Percentiles rank a stretch among this genome's conserved stretches.
Conservation (phyloP, 192 early-diverging fungal genomes). For the Geranomyces variabilis region DNA sequence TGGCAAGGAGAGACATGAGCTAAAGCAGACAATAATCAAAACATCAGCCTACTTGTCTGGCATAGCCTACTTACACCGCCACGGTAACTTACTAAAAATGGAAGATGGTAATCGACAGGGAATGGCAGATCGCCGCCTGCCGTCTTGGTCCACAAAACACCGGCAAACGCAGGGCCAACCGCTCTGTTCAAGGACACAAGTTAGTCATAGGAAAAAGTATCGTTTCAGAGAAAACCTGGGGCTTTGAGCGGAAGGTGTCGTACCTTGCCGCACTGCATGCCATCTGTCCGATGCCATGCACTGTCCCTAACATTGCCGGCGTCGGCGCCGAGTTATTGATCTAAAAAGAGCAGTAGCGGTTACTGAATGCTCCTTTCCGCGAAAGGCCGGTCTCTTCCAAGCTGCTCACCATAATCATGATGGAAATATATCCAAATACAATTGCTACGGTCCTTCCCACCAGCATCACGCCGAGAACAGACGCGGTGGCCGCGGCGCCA, state of each 20-base stretch:
- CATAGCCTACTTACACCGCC: too few relatives aligned
- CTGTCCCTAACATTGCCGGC: constrained; percentile 28
- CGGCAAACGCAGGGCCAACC: constrained; percentile 41
- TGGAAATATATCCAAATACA: constrained; percentile 40
- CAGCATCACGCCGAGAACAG: constrained; percentile 14
- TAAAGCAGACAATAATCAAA: background rate
- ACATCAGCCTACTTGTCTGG: background rate
- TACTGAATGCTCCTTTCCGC: too few relatives aligned
- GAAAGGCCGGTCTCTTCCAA: too few relatives aligned
- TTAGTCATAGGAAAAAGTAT: background rate
- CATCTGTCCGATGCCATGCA: constrained; percentile 41
- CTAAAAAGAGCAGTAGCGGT: background rate
- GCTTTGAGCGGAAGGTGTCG: too few relatives aligned
- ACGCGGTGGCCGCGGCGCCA: background rate
- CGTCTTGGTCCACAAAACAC: constrained; percentile 34
- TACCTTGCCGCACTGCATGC: constrained; percentile 16
- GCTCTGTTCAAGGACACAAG: constrained; percentile 4
- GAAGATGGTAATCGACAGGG: constrained; percentile 41
- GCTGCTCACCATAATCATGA: constrained; percentile 31
- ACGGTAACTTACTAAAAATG: constrained; percentile 28
- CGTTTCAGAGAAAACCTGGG: background rate
- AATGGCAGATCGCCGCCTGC: constrained; percentile 14
- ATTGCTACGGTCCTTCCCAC: constrained; percentile 23
- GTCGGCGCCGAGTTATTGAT: constrained; percentile 42
- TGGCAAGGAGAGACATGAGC: too few relatives aligned